These are phyloP conservation scores for Chrysoporthe puriensis DNA, from an alignment of 2,329 filamentous ascomycete species.

Conservation along the genomic window DNA sequence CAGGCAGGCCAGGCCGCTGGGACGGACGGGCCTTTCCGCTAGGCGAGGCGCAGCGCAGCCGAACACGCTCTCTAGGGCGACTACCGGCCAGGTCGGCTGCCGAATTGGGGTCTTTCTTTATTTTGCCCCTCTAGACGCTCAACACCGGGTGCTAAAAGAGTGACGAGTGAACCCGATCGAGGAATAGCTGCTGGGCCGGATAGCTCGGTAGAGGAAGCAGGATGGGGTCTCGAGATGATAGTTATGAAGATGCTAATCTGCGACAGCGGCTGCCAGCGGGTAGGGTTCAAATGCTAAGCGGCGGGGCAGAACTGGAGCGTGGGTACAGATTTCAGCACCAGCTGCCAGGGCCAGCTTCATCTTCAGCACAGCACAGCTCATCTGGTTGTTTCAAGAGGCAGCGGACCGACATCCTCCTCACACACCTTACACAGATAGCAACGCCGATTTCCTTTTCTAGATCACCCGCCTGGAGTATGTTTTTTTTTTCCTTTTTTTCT, in stretches of 20 bases:
- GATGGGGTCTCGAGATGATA: conserved; percentile 11
- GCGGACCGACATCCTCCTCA: no score
- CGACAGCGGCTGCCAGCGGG: background rate
- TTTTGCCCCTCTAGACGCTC: background rate
- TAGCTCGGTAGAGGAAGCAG: conserved; percentile 16
- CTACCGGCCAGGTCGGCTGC: no score
- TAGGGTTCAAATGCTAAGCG: background rate
- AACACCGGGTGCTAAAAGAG: background rate
- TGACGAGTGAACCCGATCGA: conserved; percentile 1
- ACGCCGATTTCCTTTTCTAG: no score
- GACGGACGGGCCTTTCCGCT: conserved; percentile 7
- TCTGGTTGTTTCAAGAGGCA: background rate
- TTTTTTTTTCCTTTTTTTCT: no score
- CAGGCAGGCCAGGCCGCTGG: conserved; percentile 5
- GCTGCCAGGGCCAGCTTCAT: background rate
- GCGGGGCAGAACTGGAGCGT: background rate
- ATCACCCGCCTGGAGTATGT: no score
- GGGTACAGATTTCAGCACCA: no score
- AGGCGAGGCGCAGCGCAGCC: background rate
- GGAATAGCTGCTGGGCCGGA: conserved; percentile 1
- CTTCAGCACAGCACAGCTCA: background rate
- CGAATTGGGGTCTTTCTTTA: no score
- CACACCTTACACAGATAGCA: no score
- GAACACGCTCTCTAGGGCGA: background rate
- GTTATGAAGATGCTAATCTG: conserved; percentile 11